Evolutionary conservation across 495 filamentous ascomycete species (phyloP).

Genomic region (Penicillium ucsense): DNA sequence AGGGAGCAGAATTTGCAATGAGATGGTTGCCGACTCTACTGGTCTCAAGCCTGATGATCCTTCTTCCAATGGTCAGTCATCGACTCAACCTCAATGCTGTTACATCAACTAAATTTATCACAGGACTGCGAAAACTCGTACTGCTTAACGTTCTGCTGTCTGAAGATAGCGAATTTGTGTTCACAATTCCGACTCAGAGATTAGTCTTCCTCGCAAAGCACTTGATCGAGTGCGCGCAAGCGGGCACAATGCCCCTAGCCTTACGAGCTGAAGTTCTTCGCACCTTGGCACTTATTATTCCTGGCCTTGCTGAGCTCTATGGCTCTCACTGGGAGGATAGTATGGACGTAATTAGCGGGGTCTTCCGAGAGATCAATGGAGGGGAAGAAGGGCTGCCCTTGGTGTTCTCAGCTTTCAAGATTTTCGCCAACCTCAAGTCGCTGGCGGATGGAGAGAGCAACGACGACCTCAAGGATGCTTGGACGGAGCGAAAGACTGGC

Average conservation of each 20-base stretch:
- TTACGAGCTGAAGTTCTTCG: slow-evolving; percentile 48
- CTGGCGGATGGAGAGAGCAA: slow-evolving; percentile 47
- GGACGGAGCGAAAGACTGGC: slow-evolving; percentile 39
- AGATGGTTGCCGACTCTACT: slow-evolving; percentile 50
- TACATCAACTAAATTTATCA: slow-evolving; percentile 10
- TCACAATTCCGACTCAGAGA: slow-evolving; percentile 63
- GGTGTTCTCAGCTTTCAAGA: slow-evolving; percentile 59
- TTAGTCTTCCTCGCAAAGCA: slow-evolving; percentile 76
- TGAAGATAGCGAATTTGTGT: slow-evolving; percentile 38
- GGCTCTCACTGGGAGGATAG: slow-evolving; percentile 74
- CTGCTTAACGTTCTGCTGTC: slow-evolving; percentile 50
- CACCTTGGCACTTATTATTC: slow-evolving; percentile 54
- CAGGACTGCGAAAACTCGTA: slow-evolving; percentile 44
- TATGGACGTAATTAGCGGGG: slow-evolving; percentile 44
- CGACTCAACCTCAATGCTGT: not conserved
- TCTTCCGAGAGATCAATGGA: slow-evolving; percentile 40
- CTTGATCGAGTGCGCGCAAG: slow-evolving; percentile 58
- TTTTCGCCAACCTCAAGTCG: slow-evolving; percentile 51
- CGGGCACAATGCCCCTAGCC: slow-evolving; percentile 29
- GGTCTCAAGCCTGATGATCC: slow-evolving; percentile 35
- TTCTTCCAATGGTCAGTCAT: slow-evolving; percentile 29
- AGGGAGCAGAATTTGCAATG: slow-evolving; percentile 43
- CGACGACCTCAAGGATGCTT: slow-evolving; percentile 74
- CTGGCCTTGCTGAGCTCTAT: slow-evolving; percentile 65
- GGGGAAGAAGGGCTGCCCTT: slow-evolving; percentile 47